phyloP scores from a whole-genome alignment of 139 green algal species.

The Eudorina sp. region DNA sequence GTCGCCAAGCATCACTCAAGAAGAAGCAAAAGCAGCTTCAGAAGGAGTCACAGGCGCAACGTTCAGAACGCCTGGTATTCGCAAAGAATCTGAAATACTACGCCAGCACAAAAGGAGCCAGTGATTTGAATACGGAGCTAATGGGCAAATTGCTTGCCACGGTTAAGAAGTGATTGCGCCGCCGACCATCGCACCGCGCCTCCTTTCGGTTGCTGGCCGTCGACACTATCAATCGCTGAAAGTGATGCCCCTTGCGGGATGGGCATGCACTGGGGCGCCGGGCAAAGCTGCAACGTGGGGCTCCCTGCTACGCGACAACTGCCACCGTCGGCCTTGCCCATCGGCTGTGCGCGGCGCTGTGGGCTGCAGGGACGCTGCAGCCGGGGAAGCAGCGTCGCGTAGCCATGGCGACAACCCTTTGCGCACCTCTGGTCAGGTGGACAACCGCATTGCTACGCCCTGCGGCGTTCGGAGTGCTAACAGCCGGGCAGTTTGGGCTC shows the following conservation, averaged over 20 bases:
- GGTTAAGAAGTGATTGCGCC: conserved; percentile 8
- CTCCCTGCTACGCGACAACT: no score
- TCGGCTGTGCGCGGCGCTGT: no score
- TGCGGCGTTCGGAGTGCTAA: no score
- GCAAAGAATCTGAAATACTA: conserved; percentile 72
- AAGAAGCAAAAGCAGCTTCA: conserved; percentile 61
- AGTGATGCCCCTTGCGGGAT: background rate
- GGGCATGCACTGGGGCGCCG: background rate
- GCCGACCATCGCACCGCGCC: background rate
- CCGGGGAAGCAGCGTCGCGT: no score
- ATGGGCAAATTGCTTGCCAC: conserved; percentile 54
- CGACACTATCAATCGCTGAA: background rate
- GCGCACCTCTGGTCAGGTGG: no score
- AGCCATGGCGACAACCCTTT: no score
- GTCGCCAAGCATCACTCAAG: background rate
- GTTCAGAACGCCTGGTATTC: conserved; percentile 1
- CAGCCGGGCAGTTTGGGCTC: no score
- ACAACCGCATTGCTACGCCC: no score
- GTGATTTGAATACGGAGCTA: conserved; percentile 42
- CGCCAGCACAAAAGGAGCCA: conserved; percentile 45
- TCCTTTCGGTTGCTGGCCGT: background rate
- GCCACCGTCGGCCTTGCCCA: no score
- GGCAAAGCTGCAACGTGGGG: no score
- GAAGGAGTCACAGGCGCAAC: conserved; percentile 38
- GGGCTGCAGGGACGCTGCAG: no score